Conservation (phyloP, 2,329 filamentous ascomycete genomes). For the Penicillium sp. region DNA sequence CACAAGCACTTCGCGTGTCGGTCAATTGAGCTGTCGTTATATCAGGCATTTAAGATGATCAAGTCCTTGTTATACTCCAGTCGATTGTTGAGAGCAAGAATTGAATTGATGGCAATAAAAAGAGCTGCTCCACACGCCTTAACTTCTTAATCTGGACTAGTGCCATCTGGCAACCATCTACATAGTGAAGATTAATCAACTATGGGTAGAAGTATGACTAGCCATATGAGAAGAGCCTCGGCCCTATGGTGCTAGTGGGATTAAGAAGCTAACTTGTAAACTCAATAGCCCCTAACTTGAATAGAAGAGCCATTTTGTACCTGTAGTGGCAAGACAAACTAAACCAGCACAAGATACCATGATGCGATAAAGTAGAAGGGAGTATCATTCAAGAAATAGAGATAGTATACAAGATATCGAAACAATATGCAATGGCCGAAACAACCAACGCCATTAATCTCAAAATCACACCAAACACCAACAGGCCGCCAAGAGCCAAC, state of each 20-base stretch:
- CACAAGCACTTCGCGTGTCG: background rate
- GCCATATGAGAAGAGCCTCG: background rate
- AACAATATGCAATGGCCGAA: background rate
- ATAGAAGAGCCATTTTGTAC: no score
- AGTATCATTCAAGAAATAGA: background rate
- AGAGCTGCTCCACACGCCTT: background rate
- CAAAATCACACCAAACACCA: background rate
- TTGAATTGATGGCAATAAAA: background rate
- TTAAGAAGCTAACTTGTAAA: no score
- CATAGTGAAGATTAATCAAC: background rate
- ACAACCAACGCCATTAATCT: background rate
- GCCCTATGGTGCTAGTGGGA: background rate
- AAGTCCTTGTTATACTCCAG: background rate
- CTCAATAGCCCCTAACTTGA: no score
- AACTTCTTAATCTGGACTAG: background rate
- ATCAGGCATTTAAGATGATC: background rate
- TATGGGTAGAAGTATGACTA: background rate
- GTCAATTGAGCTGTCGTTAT: accelerated
- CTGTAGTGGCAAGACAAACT: no score
- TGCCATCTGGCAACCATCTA: background rate
- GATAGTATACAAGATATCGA: background rate
- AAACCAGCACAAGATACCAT: background rate
- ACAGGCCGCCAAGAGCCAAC: background rate
- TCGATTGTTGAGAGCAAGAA: background rate
- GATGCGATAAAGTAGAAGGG: background rate